Base-by-base conservation (phyloP, 2,329 filamentous ascomycete species). In the Xylariaceae sp. region DNA sequence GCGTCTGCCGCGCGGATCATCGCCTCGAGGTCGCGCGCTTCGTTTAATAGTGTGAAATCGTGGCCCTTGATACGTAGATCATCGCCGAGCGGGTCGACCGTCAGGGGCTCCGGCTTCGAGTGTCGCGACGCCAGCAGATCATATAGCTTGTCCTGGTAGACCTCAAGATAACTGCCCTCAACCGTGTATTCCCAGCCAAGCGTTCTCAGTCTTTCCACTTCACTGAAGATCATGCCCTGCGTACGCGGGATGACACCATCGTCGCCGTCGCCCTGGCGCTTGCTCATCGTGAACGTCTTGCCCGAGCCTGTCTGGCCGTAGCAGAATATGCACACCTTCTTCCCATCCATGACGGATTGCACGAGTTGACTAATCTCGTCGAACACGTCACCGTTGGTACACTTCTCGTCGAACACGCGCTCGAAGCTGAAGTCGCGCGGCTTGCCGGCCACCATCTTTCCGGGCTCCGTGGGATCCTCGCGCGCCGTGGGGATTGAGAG, bases 241-340 rank as follows among this genome's bases (percentile, higher is more conserved):
- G 94, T 91, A 6, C 88, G 83, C 1, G 94, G 92, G 56, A 99
- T 99, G 87, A 99, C 96, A 62, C 94, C 94, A 64, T 96, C 89
- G 29, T 65, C 1, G 77, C 73, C 0, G 86, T 88, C 7, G 89
- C 95, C 64, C 3, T 58, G 45, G 29, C 63, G 63, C 35, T 61
- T 60, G 54, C 67, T 69, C 94, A 99, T 99, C 3, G 94, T 97
- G 68, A 87, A 89, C 0, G 94, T 99, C 77, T 99, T 99, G 57
- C 94, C 94, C 19, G 91, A 94, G 3, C 94, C 94, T 0, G 94
- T 99, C 71, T 99, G 94, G 43, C 94, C 94, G 68, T 99, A 99
- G 68, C 91, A 96, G 74, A 99, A 96, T 60, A 99, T 97, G 72
- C 92, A 97, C 50, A 99, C 94, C 64, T 97, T 99, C 76, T 96